Base-by-base conservation (phyloP, 176 grass and related monocot genomes). In the Zea mays region DNA sequence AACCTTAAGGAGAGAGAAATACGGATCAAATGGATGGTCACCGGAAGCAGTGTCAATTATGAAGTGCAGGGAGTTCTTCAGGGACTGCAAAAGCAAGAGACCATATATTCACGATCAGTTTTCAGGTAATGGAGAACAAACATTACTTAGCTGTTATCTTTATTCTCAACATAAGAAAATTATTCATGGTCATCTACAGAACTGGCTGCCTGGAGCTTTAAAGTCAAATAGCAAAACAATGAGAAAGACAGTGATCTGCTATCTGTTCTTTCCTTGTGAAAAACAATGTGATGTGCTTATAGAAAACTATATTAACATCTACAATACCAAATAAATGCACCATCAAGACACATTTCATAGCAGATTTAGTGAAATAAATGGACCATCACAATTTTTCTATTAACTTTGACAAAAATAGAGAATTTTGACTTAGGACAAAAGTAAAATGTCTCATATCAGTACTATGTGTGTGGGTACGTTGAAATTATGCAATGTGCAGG, bases 11-110 rank as follows among this genome's bases (percentile, higher is more conserved):
- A 93, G 84, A 7, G 84, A 83, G 5, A 97, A 78, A 76, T 93
- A 97, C 4, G 88, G 90, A 73, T 97, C 93, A 1, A 97, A 91
- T 27, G 90, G 88, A 78, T 97, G 93, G 65, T 91, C 74, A 15
- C 90, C 90, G n/a, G 93, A 84, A 4, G 90, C 86, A 27, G 88
- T 80, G 62, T 97, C 90, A 10, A 97, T 15, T 35, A 97, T 97
- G 88, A 91, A 97, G 66, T 97, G 66, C 71, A 93, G 67, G 40
- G 86, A 90, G 8, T 59, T 86, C 65, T 80, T 84, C 71, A 93
- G 43, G 10, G 88, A 86, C 93, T 93, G 84, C 71, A 79, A 76
- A 74, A 51, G 11, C 36, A 60, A 74, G n/a, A 7, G 5, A 83
- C 33, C 51, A 79, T 35, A 58, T 69, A 77, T n/a, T 47, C 6